Evolutionary conservation across 2,329 filamentous ascomycete species (phyloP), one percentile per base, ranked within the genome.

Genomic region (Fusarium falciforme): DNA sequence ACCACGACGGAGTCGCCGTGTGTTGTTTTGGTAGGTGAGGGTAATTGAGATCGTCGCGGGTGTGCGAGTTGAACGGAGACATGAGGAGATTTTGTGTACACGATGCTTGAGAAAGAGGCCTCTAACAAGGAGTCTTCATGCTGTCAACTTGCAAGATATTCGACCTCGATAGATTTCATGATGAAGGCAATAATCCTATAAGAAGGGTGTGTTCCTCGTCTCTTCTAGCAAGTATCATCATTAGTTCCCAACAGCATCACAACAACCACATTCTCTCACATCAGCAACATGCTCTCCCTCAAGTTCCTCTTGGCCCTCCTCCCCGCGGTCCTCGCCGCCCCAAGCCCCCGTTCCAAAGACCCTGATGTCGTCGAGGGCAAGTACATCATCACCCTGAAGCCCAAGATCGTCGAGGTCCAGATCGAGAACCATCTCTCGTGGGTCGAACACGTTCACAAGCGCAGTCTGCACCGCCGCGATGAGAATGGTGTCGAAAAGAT

Each of bases 351-450:
- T 14, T 44, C 57, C 17, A 65, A 65, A 5, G 66, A 67, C 33
- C 49, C 57, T 4, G 75, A 76, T 61, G 70, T 83, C 40, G 70
- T 84, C 44, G 75, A 82, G 57, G 81, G 80, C 71, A 85, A 83
- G 72, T 87, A 86, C 76, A 87, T 87, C 66, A 77, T 87, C 77
- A 87, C 85, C 36, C 72, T 87, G 22, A 85, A 86, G 76, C 78
- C 82, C 10, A 79, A 80, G 35, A 73, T 83, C 47, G 72, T 72
- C 16, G 68, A 78, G 17, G 70, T 76, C 1, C 75, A 80, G n/a
- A 70, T 84, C 29, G 80, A 82, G n/a, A 70, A 74, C 35, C 83
- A 85, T 62, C 31, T 84, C 4, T 61, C 66, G 4, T 82, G 82
- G 79, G 80, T 84, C 42, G 72, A 68, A 5, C 71, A 76, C 6